A percentile compares a stretch with the other conserved stretches of the same genome.
phyloP scores from a whole-genome alignment of 208 protist genomes.

The Leishmania major region DNA sequence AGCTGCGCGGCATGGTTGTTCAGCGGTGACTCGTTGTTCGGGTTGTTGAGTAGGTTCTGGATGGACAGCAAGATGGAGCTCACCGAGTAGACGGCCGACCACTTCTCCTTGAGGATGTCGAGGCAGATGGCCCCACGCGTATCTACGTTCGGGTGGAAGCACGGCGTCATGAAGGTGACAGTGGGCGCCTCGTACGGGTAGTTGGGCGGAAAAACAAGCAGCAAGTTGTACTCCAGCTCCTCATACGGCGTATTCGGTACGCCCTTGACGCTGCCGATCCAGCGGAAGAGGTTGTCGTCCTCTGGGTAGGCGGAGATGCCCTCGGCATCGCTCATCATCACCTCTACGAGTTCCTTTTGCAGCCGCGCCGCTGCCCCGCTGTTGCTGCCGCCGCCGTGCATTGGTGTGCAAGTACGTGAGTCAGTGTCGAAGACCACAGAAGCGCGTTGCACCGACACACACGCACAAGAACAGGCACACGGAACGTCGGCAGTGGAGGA shows the following conservation, averaged over 20 bases:
- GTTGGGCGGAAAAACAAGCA: constrained; percentile 89
- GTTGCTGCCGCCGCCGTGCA: constrained; percentile 20
- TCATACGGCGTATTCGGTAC: constrained; percentile 91
- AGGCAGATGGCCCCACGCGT: constrained; percentile 94
- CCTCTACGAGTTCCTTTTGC: constrained; percentile 94
- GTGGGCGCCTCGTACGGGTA: constrained; percentile 95
- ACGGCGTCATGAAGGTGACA: constrained; percentile 94
- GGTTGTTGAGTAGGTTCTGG: constrained; percentile 94
- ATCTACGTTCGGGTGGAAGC: constrained; percentile 97
- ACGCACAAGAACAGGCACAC: background rate
- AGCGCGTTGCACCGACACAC: background rate
- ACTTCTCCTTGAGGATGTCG: constrained; percentile 98
- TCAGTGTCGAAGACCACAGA: background rate
- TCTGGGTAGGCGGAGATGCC: constrained; percentile 96
- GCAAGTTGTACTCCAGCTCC: constrained; percentile 92
- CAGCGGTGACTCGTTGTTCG: constrained; percentile 96
- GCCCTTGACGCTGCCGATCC: constrained; percentile 91
- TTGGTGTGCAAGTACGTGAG: constrained; percentile 11
- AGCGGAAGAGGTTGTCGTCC: constrained; percentile 94
- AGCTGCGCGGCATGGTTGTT: constrained; percentile 94
- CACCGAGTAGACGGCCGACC: constrained; percentile 96
- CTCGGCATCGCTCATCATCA: constrained; percentile 88
- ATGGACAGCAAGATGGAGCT: constrained; percentile 95
- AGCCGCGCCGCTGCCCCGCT: constrained; percentile 80
- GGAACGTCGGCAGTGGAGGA: background rate